Conservation (phyloP, 495 filamentous ascomycete genomes). For the Lasiosphaeria miniovina region DNA sequence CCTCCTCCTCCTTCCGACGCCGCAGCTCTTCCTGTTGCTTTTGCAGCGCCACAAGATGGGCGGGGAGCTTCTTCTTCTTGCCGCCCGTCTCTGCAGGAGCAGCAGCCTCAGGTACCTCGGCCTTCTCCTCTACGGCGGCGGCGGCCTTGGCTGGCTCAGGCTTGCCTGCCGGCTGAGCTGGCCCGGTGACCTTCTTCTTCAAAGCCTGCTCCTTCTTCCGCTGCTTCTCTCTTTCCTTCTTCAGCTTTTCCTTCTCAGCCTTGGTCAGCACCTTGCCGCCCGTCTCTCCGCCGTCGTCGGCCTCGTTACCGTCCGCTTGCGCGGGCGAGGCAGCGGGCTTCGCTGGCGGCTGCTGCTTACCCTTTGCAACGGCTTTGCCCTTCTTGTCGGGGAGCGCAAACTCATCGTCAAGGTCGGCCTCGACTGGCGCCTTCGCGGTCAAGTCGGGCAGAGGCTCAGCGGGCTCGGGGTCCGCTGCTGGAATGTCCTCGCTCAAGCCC, state of each 20-base stretch:
- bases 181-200: slow-evolving; percentile 62
- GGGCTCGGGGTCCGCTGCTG: slow-evolving; percentile 63
- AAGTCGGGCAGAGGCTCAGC: slow-evolving; percentile 48
- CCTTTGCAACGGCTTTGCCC: slow-evolving; percentile 80
- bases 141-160: slow-evolving; percentile 47
- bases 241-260: slow-evolving; percentile 94
- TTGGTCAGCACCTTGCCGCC: slow-evolving; percentile 76
- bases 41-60: slow-evolving; percentile 77
- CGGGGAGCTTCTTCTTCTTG: slow-evolving; percentile 88
- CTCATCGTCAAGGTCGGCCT: slow-evolving; percentile 82
- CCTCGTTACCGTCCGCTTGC: slow-evolving; percentile 52
- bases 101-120: slow-evolving; percentile 25
- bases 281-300: slow-evolving; percentile 55
- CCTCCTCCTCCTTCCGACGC: slow-evolving; percentile 72
- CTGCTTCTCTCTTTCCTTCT: slow-evolving; percentile 94
- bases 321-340: slow-evolving; percentile 56
- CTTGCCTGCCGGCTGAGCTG: slow-evolving; percentile 50
- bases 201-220: slow-evolving; percentile 85
- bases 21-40: slow-evolving; percentile 85
- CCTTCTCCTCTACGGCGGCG: slow-evolving; percentile 45
- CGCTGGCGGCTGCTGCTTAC: slow-evolving; percentile 74
- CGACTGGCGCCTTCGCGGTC: slow-evolving; percentile 71
- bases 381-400: slow-evolving; percentile 88
- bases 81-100: slow-evolving; percentile 47
- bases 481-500: slow-evolving; percentile 71